Evolutionary conservation across 495 filamentous ascomycete species (phyloP), one percentile per base, ranked within the genome.

Genomic region (Penicillium goetzii): DNA sequence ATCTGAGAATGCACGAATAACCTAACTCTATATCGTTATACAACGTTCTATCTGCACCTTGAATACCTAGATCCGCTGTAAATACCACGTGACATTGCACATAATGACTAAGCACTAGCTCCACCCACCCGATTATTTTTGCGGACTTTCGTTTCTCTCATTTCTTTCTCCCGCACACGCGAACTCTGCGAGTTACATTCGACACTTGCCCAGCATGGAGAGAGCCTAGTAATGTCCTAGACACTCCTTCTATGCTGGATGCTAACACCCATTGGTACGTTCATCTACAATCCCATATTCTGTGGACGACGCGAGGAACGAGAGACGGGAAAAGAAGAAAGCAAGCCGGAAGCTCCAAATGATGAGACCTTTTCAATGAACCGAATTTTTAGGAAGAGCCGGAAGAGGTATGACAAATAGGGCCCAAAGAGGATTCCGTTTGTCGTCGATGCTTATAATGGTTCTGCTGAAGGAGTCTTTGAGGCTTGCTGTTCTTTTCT

Each of bases 391-490:
- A 82, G 80, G 80, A 82, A 82, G 80, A 82, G 80, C 80, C 80
- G 80, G 78, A 82, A 81, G 68, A 82, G 80, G 80, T 76, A 80
- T 82, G 78, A 53, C 78, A 73, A 62, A 64, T 56, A 53, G 60
- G 45, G 43, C 56, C 60, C 62, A 65, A 59, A 59, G 56, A 50
- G 62, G 28, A 40, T 66, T 53, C 60, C 58, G 57, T 55, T 68
- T 76, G 80, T 77, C 74, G 78, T 81, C 80, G 80, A 70, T 82
- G 80, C 80, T 82, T 82, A 81, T 69, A 82, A 79, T 74, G 80
- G 78, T 82, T 82, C 80, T 74, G 63, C 80, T 81, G 78, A 82
- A 65, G 62, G 66, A 66, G 66, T 69, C 28, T 63, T 69, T 66
- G 58, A 51, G 62, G 59, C 55, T 67, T 64, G 62, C 34, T 66